A percentile compares a stretch with the other conserved stretches of the same genome.
phyloP scores from a whole-genome alignment of 129 eudicot species.

The Flaveria ramosissima region DNA sequence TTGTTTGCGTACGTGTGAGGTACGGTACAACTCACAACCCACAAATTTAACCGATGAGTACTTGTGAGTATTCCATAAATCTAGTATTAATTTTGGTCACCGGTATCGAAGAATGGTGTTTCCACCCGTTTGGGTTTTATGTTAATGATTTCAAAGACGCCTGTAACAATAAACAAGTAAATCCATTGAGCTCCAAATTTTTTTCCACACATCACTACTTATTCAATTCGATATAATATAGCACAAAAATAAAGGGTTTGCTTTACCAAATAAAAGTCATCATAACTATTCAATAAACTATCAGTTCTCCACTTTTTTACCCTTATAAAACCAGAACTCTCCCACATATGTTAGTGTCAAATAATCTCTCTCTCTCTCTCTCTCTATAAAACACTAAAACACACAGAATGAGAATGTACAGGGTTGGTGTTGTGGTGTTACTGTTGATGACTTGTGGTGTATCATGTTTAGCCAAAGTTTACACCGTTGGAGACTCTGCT shows the following conservation, averaged over 20 bases:
- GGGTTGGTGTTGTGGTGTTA: conserved; percentile 8
- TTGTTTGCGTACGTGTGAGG: too few species aligned
- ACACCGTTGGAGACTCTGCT: conserved; percentile 64
- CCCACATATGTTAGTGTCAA: conserved; percentile 15
- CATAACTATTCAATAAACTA: conserved; percentile 5
- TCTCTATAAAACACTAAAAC: neutral
- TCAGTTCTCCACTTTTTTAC: conserved; percentile 7
- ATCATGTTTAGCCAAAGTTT: conserved; percentile 42
- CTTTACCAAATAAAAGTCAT: neutral
- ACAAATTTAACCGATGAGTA: too few species aligned
- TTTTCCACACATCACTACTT: too few species aligned
- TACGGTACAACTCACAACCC: too few species aligned
- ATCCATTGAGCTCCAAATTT: too few species aligned
- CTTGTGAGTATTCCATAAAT: too few species aligned
- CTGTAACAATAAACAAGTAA: too few species aligned
- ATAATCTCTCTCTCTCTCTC: neutral
- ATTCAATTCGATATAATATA: too few species aligned
- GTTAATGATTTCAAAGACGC: too few species aligned
- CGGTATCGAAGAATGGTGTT: too few species aligned
- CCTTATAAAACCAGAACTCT: conserved; percentile 25
- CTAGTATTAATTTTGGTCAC: too few species aligned
- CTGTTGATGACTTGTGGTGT: conserved; percentile 17
- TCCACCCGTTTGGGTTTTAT: too few species aligned
- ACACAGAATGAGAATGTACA: conserved; percentile 17
- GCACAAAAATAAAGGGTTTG: neutral